Conservation (phyloP, 371 early-diverging fungal genomes). For the Mucor lusitanicus region DNA sequence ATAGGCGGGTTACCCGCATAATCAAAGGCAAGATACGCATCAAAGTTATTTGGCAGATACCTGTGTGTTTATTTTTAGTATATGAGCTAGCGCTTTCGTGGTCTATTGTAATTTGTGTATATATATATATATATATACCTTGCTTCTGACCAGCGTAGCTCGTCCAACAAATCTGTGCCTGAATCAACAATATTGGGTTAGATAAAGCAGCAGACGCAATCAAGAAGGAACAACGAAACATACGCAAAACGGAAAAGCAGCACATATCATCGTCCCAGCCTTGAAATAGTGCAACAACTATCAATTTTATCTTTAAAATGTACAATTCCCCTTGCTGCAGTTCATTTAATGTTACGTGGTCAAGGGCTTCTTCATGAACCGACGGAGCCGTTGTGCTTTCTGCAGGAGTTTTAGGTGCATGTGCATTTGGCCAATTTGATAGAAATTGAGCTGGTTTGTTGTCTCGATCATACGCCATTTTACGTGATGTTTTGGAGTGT, state of each 20-base stretch:
- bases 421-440: slow-evolving; percentile 7
- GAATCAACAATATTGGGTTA: not conserved
- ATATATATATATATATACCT: too few relatives aligned
- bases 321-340: slow-evolving; percentile 43
- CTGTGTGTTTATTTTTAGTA: slow-evolving; percentile 10
- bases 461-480: slow-evolving; percentile 3
- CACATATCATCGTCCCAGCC: slow-evolving; percentile 56
- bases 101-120: not conserved
- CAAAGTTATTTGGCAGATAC: slow-evolving; percentile 47
- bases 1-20: slow-evolving; percentile 47
- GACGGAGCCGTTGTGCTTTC: slow-evolving; percentile 3
- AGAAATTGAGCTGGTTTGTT: slow-evolving; percentile 5
- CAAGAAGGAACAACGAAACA: slow-evolving; percentile 3
- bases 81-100: not conserved
- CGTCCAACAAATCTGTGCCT: slow-evolving; percentile 39
- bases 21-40: slow-evolving; percentile 48
- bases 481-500: not conserved
- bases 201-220: not conserved
- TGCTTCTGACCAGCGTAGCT: slow-evolving; percentile 46
- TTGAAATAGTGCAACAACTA: slow-evolving; percentile 44
- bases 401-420: not conserved
- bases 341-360: slow-evolving; percentile 10
- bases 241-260: slow-evolving; percentile 46
- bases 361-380: slow-evolving; percentile 7
- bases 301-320: slow-evolving; percentile 41